Conservation (phyloP, 148 eudicot genomes). For the Salicornia ramosissima region DNA sequence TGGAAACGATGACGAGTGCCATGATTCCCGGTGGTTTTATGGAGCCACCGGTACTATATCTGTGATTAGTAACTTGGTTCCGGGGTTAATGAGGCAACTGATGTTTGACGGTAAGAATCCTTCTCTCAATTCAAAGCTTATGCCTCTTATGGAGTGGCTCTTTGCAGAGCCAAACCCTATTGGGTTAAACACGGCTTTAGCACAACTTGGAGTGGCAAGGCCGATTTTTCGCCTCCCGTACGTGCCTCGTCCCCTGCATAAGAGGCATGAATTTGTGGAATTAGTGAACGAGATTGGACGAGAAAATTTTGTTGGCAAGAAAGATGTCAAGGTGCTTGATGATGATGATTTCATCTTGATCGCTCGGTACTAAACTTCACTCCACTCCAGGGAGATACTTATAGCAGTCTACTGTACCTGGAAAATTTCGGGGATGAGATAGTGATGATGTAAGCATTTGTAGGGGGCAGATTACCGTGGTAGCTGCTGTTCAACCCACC, state of each 20-base stretch:
- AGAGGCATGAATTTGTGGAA: constrained; percentile 70
- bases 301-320: constrained; percentile 65
- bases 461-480: neutral
- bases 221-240: constrained; percentile 79
- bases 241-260: constrained; percentile 59
- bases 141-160: constrained; percentile 73
- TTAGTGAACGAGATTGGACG: constrained; percentile 71
- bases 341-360: constrained; percentile 69
- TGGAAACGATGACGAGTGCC: constrained; percentile 84
- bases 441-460: neutral
- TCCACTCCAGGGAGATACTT: constrained; percentile 6
- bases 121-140: constrained; percentile 46
- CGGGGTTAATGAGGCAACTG: constrained; percentile 57
- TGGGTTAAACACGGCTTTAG: constrained; percentile 70
- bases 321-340: constrained; percentile 57
- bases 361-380: constrained; percentile 53
- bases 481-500: neutral
- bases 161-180: constrained; percentile 83
- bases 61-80: constrained; percentile 74
- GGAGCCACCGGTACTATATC: constrained; percentile 81
- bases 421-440: neutral
- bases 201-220: constrained; percentile 81
- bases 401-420: neutral
- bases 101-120: constrained; percentile 69
- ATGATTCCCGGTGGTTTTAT: constrained; percentile 70